Conservation (phyloP, 2,329 filamentous ascomycete genomes). For the Catunica adiposa region DNA sequence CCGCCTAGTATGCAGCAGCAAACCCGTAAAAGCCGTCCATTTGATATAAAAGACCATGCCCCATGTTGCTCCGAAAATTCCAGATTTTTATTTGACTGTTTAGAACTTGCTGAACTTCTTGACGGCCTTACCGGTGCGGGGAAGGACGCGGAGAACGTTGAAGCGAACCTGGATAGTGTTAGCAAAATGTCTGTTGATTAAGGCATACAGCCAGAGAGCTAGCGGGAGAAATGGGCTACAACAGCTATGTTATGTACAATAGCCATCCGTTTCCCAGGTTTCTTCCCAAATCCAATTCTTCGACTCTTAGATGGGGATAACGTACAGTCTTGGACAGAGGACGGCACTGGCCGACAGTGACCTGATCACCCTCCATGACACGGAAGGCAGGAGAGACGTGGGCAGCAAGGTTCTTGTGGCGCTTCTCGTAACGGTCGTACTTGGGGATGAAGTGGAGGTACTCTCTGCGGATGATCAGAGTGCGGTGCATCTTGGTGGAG, state of each 20-base stretch:
- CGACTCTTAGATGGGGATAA: slow-evolving; percentile 19
- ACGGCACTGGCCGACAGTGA: slow-evolving; percentile 98
- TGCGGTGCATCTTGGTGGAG: slow-evolving; percentile 99
- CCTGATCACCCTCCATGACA: slow-evolving; percentile 98
- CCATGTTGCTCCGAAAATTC: slow-evolving; percentile 34
- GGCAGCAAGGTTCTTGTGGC: slow-evolving; percentile 99
- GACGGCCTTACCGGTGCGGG: slow-evolving; percentile 90
- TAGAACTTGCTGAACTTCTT: slow-evolving; percentile 99
- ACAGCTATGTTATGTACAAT: neutral
- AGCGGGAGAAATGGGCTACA: neutral
- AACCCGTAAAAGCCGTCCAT: slow-evolving; percentile 16
- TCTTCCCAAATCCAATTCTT: neutral
- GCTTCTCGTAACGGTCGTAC: slow-evolving; percentile 99
- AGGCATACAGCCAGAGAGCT: neutral
- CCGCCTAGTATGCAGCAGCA: slow-evolving; percentile 13
- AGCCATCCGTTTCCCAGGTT: no score
- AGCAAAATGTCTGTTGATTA: slow-evolving; percentile 6
- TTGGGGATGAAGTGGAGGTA: slow-evolving; percentile 99
- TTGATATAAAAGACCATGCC: slow-evolving; percentile 24
- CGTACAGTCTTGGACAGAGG: slow-evolving; percentile 98
- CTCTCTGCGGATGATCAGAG: slow-evolving; percentile 96
- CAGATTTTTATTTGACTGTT: slow-evolving; percentile 26
- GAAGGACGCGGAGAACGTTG: slow-evolving; percentile 98
- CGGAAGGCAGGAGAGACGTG: slow-evolving; percentile 99
- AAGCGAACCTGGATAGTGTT: slow-evolving; percentile 61